Evolutionary conservation across 805 yeast species (phyloP), one percentile per base, ranked within the genome.

Genomic region (Candida easanensis): DNA sequence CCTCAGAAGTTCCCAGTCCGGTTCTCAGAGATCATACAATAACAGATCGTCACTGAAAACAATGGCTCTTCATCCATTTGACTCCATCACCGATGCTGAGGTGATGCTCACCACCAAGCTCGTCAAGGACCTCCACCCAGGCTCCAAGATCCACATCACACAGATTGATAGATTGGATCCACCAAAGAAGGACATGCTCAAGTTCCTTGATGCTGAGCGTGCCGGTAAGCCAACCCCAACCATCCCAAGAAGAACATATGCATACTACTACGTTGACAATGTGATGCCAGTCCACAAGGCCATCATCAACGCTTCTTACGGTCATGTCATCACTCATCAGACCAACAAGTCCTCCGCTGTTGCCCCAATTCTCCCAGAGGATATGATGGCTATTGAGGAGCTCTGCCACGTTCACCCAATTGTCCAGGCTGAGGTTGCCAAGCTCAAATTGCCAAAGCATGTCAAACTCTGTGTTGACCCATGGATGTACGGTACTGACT

Each of bases 401-500:
- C 56, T 66, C 39, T 71, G 79, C 46, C 56, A 66, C 54, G 54
- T 62, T 20, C 84, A 82, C 58, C 89, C 89, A 16, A 46, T 57
- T 2, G 80, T 83, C 48, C 50, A 61, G 48, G 85, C 81, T 20
- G 89, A 84, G 62, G 70, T 83, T 53, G 84, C 71, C 45, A 82
- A 83, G 61, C 70, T 84, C 64, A 72, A 79, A 51, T 69, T 84
- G 45, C 90, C 89, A 48, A 34, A 43, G 58, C 60, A 75, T 61
- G 66, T 60, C 50, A 54, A 61, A 27, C 81, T 82, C 38, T 74
- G 80, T 53, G 74, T 74, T 58, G 91, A 84, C 61, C 88, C 90
- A 41, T 86, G 95, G 95, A 86, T 84, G 74, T 84, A 86, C 61
- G 95, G 91, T 57, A 81, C 88, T 26, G 88, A 82, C 59, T 81